Conservation (phyloP, 148 eudicot genomes). For the Polygonum maritimum region DNA sequence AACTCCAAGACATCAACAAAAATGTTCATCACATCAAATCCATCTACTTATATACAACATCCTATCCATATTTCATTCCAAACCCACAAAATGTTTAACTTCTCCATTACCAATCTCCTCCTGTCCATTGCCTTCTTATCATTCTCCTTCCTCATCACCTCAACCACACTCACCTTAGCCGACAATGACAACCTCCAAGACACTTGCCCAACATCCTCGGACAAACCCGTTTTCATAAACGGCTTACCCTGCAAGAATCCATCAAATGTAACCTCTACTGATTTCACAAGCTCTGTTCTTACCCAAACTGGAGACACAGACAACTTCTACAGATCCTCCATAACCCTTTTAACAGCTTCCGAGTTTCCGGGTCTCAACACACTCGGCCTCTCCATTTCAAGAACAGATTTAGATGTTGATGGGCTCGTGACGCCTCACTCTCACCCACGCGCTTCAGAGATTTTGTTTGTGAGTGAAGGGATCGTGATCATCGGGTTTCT, state of each 20-base stretch:
- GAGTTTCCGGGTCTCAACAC: constrained; percentile 83
- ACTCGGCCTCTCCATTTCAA: constrained; percentile 55
- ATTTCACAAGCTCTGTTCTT: constrained; percentile 54
- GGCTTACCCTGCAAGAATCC: constrained; percentile 82
- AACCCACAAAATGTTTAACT: constrained; percentile 16
- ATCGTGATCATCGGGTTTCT: constrained; percentile 55
- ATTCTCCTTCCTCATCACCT: constrained; percentile 15
- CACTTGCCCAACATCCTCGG: constrained; percentile 43
- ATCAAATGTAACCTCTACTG: constrained; percentile 39
- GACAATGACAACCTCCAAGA: constrained; percentile 63
- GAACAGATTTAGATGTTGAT: constrained; percentile 64
- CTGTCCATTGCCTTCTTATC: constrained; percentile 3
- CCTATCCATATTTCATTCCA: background rate
- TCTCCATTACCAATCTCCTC: background rate
- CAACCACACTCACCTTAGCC: constrained; percentile 23
- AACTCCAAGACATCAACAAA: constrained; percentile 1
- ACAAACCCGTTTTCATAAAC: constrained; percentile 42
- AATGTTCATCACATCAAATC: background rate
- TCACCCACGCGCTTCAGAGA: constrained; percentile 86
- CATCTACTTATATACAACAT: background rate
- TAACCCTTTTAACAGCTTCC: constrained; percentile 37
- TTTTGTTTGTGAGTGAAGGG: constrained; percentile 55
- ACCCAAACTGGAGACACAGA: constrained; percentile 38
- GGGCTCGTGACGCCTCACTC: constrained; percentile 71
- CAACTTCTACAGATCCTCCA: constrained; percentile 42